Conservation (phyloP, 441 rosid species). For the Erysimum cheiri region DNA sequence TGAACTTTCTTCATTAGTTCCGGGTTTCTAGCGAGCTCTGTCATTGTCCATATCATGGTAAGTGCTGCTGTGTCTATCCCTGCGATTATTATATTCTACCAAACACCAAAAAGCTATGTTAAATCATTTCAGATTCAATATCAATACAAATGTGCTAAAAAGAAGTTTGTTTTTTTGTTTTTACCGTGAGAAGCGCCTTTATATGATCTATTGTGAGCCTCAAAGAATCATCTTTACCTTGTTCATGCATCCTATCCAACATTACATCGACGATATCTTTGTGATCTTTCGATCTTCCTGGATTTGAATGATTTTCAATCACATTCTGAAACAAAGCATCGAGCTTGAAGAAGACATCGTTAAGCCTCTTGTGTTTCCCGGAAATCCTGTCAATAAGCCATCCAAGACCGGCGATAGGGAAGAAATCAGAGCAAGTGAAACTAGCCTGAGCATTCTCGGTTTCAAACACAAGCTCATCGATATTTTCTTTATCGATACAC, state of each 20-base stretch:
- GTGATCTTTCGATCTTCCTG: constrained; percentile 28
- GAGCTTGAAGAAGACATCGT: constrained; percentile 42
- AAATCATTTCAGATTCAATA: neutral
- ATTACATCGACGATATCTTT: constrained; percentile 23
- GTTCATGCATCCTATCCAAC: constrained; percentile 27
- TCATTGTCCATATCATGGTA: constrained; percentile 58
- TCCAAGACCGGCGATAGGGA: constrained; percentile 48
- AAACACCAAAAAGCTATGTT: neutral
- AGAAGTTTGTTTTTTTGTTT: neutral
- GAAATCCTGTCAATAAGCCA: constrained; percentile 55
- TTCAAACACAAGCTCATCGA: constrained; percentile 28
- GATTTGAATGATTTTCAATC: constrained; percentile 52
- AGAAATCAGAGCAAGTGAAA: constrained; percentile 33
- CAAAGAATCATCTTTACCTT: constrained; percentile 28
- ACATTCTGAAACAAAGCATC: constrained; percentile 46
- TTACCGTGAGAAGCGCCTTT: constrained; percentile 35
- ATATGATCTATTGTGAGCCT: constrained; percentile 32
- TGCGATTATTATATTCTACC: constrained; percentile 53
- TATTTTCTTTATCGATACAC: constrained; percentile 16
- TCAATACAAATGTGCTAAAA: neutral
- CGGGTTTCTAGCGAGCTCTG: constrained; percentile 50
- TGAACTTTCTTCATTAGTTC: constrained; percentile 50
- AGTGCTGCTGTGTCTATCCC: constrained; percentile 60
- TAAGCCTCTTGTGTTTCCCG: constrained; percentile 48
- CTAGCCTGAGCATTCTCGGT: constrained; percentile 17